Conservation (phyloP, 345 rosid species). For the Barbarea vulgaris region DNA sequence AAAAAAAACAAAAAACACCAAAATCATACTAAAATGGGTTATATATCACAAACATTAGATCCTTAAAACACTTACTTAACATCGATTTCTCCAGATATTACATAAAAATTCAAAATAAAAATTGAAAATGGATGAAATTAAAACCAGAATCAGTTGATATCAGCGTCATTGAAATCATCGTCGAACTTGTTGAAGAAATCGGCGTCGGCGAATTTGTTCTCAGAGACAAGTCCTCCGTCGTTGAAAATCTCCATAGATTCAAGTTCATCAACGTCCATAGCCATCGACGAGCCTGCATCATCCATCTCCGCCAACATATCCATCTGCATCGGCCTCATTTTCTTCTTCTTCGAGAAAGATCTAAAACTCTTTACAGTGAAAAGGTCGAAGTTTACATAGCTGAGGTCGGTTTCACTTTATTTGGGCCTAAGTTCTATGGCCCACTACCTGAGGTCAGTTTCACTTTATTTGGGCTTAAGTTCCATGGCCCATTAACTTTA, state of each 20-base stretch:
- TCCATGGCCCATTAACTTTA: background rate
- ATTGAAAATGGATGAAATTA: background rate
- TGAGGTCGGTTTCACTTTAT: background rate
- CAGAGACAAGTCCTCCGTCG: slow-evolving; percentile 70
- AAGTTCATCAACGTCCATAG: slow-evolving; percentile 90
- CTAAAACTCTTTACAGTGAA: background rate
- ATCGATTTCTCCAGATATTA: background rate
- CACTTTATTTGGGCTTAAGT: no score
- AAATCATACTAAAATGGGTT: background rate
- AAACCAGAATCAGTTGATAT: slow-evolving; percentile 62
- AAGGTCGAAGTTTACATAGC: background rate
- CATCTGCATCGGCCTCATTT: slow-evolving; percentile 77
- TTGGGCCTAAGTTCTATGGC: background rate
- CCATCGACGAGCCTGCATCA: slow-evolving; percentile 69
- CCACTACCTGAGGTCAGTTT: background rate
- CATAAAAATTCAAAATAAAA: background rate
- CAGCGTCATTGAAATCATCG: slow-evolving; percentile 89
- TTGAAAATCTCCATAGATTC: slow-evolving; percentile 70
- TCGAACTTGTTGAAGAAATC: slow-evolving; percentile 89
- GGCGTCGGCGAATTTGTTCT: slow-evolving; percentile 76
- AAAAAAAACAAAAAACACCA: no score
- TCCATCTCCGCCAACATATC: slow-evolving; percentile 72
- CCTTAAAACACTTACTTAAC: background rate
- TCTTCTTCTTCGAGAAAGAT: slow-evolving; percentile 1
- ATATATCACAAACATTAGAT: background rate